Evolutionary conservation across 768 basidiomycete species (phyloP).

Genomic region (Tulasnella sp.): DNA sequence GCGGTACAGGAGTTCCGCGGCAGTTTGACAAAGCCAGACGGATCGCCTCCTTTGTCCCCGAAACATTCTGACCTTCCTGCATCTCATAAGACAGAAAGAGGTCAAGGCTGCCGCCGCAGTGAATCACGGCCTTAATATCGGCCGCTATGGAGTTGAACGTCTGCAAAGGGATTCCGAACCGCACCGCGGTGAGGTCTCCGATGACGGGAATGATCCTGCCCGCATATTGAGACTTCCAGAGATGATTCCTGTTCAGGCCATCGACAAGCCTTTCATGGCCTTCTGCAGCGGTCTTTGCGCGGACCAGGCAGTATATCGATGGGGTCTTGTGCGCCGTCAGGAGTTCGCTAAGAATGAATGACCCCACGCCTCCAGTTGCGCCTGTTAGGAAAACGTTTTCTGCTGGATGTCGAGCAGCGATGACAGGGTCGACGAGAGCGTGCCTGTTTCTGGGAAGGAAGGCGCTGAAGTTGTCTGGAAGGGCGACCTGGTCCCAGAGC

Average conservation of each 20-base stretch:
- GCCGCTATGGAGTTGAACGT: constrained; percentile 2
- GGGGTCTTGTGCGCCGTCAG: not conserved
- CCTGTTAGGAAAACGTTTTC: constrained; percentile 2
- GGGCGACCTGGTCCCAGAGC: constrained; percentile 12
- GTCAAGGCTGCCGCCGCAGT: not conserved
- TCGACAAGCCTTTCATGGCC: not conserved
- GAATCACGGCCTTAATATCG: constrained; percentile 2
- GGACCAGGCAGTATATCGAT: constrained; percentile 5
- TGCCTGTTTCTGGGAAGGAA: not conserved
- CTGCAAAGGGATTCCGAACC: not conserved
- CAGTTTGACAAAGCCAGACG: constrained; percentile 1
- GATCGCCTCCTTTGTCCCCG: constrained; percentile 10
- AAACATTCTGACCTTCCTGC: not conserved
- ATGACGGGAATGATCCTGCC: constrained; percentile 8
- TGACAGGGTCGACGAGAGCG: not conserved
- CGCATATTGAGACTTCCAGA: constrained; percentile 8
- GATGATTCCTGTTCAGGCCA: not conserved
- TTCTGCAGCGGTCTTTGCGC: constrained; percentile 2
- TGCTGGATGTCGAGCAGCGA: not conserved
- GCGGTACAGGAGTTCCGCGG: not conserved
- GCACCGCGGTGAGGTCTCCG: not conserved
- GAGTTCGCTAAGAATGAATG: constrained; percentile 10
- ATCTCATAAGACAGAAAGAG: not conserved
- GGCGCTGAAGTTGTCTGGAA: constrained; percentile 3
- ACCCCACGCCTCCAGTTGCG: not conserved